These are phyloP conservation scores for Candida chilensis DNA, from an alignment of 805 yeast genomes.

Conservation along the genomic window DNA sequence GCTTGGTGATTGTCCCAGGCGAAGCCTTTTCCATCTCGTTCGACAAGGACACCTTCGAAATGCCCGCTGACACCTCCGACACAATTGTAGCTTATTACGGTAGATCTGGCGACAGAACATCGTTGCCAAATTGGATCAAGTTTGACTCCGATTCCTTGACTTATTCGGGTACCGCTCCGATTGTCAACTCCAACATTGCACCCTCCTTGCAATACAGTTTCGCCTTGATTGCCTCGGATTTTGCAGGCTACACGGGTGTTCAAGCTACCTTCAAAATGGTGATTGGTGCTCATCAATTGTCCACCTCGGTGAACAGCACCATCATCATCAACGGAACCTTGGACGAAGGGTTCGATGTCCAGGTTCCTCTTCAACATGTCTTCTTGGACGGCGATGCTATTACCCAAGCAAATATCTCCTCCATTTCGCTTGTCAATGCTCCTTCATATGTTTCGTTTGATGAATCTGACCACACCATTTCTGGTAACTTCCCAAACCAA, in stretches of 20 bases:
- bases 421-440: slow-evolving; percentile 35
- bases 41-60: slow-evolving; percentile 47
- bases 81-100: slow-evolving; percentile 68
- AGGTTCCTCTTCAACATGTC: slow-evolving; percentile 56
- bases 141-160: slow-evolving; percentile 57
- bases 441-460: slow-evolving; percentile 54
- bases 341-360: slow-evolving; percentile 40
- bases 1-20: slow-evolving; percentile 68
- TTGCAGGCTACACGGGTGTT: slow-evolving; percentile 63
- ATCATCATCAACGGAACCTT: slow-evolving; percentile 60
- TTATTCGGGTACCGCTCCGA: slow-evolving; percentile 84
- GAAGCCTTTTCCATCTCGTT: slow-evolving; percentile 58
- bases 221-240: slow-evolving; percentile 72
- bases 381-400: slow-evolving; percentile 54
- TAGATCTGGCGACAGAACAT: slow-evolving; percentile 69
- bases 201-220: slow-evolving; percentile 71
- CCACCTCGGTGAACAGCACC: slow-evolving; percentile 52
- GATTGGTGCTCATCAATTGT: slow-evolving; percentile 83
- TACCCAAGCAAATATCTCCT: slow-evolving; percentile 40
- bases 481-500: slow-evolving; percentile 48
- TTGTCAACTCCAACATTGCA: slow-evolving; percentile 78
- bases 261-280: slow-evolving; percentile 61
- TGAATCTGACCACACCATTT: slow-evolving; percentile 25
- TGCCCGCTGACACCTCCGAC: slow-evolving; percentile 30
- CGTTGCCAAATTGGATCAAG: slow-evolving; percentile 84